A percentile compares a stretch with the other conserved stretches of the same genome.
These are phyloP conservation scores for Eurotiales sp. DNA, from an alignment of 2,329 filamentous ascomycete genomes.

Conservation along the genomic window DNA sequence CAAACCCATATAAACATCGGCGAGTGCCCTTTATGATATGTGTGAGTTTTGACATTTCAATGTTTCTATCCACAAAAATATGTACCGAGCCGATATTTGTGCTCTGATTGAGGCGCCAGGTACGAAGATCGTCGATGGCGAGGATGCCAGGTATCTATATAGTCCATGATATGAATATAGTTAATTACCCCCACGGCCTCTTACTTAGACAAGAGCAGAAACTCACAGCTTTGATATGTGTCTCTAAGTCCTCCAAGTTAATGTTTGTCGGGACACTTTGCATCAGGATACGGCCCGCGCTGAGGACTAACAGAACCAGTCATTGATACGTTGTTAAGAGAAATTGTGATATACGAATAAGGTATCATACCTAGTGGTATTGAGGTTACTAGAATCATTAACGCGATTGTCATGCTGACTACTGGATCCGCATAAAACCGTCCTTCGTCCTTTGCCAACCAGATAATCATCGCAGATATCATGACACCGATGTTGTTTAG, in stretches of 20 bases:
- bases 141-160: conserved; percentile 60
- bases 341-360: neutral
- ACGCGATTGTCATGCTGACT: conserved; percentile 63
- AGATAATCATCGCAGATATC: conserved; percentile 64
- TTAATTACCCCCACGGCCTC: no score
- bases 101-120: conserved; percentile 69
- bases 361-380: conserved; percentile 49
- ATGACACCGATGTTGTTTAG: conserved; percentile 76
- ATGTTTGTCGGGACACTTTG: conserved; percentile 62
- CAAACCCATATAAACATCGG: conserved; percentile 69
- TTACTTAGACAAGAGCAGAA: no score
- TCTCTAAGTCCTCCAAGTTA: conserved; percentile 59
- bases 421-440: conserved; percentile 71
- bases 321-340: neutral
- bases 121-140: conserved; percentile 67
- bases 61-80: conserved; percentile 53
- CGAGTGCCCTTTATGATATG: conserved; percentile 58
- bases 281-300: conserved; percentile 60
- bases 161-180: no score
- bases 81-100: conserved; percentile 69
- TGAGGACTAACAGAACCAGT: conserved; percentile 22
- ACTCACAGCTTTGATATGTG: conserved; percentile 62
- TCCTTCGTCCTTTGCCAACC: conserved; percentile 55
- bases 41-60: conserved; percentile 55
- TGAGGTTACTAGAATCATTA: conserved; percentile 67